Evolutionary conservation across 768 basidiomycete species (phyloP).

Genomic region (Lactifluus subvellereus): DNA sequence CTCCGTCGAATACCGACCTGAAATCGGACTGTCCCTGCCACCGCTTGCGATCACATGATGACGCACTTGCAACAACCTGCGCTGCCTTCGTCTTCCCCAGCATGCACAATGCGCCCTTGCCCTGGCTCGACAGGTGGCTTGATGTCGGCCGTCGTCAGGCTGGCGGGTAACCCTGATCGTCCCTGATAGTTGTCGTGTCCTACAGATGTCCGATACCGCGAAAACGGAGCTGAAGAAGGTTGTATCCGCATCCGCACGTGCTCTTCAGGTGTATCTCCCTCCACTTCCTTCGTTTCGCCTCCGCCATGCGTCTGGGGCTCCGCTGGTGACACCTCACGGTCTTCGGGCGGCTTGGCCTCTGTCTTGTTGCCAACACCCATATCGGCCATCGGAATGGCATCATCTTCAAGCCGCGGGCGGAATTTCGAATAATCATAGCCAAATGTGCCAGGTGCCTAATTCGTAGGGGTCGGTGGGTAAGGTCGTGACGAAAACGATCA

Average conservation of each 20-base stretch:
- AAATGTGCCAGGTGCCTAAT: conserved; percentile 77
- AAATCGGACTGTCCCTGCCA: not conserved
- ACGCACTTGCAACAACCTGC: conserved; percentile 78
- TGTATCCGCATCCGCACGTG: conserved; percentile 29
- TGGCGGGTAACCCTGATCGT: conserved; percentile 19
- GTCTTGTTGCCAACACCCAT: not conserved
- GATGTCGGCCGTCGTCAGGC: conserved; percentile 19
- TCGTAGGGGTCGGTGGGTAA: not conserved
- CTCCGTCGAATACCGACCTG: not conserved
- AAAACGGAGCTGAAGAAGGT: conserved; percentile 56
- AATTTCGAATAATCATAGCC: conserved; percentile 72
- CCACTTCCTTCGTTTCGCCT: not conserved
- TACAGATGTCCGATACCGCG: conserved; percentile 41
- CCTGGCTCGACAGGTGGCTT: conserved; percentile 7
- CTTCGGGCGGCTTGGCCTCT: conserved; percentile 17
- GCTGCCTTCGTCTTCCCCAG: conserved; percentile 43
- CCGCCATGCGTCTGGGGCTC: not conserved
- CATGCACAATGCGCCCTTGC: conserved; percentile 20
- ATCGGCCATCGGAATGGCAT: conserved; percentile 1
- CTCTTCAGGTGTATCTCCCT: conserved; percentile 16
- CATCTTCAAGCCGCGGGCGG: conserved; percentile 32
- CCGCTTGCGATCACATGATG: conserved; percentile 58
- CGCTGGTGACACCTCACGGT: not conserved
- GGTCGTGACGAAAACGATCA: not conserved
- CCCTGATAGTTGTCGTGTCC: conserved; percentile 8